These are phyloP conservation scores for Parathielavia appendiculata DNA, from an alignment of 495 filamentous ascomycete species.

Conservation along the genomic window DNA sequence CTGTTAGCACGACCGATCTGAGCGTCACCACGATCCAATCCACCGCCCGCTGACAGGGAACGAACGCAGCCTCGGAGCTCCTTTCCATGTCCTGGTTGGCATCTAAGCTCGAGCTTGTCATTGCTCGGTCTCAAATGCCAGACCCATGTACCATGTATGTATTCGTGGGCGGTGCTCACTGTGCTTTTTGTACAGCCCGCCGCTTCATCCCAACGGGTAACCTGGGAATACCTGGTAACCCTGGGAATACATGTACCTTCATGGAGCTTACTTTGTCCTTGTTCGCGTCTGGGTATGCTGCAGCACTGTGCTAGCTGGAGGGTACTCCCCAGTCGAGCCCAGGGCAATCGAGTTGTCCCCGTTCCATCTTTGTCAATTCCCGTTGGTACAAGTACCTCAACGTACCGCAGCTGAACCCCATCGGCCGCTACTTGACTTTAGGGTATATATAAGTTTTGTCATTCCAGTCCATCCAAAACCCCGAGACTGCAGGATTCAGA, in stretches of 20 bases:
- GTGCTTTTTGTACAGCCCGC: too few relatives aligned
- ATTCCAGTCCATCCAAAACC: background rate
- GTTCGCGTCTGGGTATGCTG: too few relatives aligned
- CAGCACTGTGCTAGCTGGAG: background rate
- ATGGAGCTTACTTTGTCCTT: too few relatives aligned
- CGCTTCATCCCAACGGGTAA: background rate
- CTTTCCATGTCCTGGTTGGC: too few relatives aligned
- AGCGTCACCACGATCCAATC: background rate
- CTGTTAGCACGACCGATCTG: background rate
- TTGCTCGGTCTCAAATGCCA: too few relatives aligned
- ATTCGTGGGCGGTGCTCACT: too few relatives aligned
- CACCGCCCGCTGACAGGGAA: background rate
- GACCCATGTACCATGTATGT: too few relatives aligned
- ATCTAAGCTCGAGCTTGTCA: too few relatives aligned
- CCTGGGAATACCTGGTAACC: background rate
- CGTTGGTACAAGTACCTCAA: background rate
- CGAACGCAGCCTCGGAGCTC: too few relatives aligned
- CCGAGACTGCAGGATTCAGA: background rate
- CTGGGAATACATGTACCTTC: background rate
- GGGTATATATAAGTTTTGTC: background rate
- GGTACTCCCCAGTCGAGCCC: background rate
- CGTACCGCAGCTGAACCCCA: background rate
- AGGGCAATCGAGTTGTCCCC: background rate
- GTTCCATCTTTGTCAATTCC: background rate
- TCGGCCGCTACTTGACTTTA: background rate